phyloP scores from a whole-genome alignment of 306 rosid genomes.

The Geum urbanum region DNA sequence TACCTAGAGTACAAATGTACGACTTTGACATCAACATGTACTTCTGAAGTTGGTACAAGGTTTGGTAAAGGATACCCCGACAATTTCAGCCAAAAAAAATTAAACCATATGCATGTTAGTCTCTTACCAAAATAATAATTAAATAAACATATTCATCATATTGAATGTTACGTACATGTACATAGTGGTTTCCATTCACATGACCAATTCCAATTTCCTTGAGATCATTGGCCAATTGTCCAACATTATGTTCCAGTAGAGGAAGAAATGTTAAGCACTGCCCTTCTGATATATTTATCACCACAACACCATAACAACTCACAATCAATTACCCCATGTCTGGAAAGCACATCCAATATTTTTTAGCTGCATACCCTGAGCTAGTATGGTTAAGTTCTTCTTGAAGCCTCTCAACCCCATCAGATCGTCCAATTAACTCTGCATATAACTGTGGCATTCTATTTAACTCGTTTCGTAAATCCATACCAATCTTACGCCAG shows the following conservation, averaged over 20 bases:
- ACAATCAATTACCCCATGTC: not conserved
- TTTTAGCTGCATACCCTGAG: not conserved
- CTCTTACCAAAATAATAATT: too few species aligned
- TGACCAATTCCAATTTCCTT: not conserved
- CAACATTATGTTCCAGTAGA: not conserved
- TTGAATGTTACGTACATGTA: not conserved
- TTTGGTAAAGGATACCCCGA: too few species aligned
- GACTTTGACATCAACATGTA: too few species aligned
- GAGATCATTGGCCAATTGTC: not conserved
- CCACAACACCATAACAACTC: not conserved
- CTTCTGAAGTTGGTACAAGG: too few species aligned
- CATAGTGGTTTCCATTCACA: not conserved
- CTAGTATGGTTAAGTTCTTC: not conserved
- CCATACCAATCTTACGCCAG: not conserved
- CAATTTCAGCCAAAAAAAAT: too few species aligned
- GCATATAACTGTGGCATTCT: not conserved
- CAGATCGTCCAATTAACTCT: not conserved
- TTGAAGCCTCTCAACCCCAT: not conserved
- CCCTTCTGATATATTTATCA: not conserved
- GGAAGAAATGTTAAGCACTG: not conserved
- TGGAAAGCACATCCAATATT: not conserved
- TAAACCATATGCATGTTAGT: too few species aligned
- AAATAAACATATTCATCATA: too few species aligned
- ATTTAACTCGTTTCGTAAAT: not conserved
- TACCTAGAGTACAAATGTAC: too few species aligned